Evolutionary conservation across 148 eudicot genomes (phyloP), one percentile per base, ranked within the genome.

Genomic region (Limonium bicolor): DNA sequence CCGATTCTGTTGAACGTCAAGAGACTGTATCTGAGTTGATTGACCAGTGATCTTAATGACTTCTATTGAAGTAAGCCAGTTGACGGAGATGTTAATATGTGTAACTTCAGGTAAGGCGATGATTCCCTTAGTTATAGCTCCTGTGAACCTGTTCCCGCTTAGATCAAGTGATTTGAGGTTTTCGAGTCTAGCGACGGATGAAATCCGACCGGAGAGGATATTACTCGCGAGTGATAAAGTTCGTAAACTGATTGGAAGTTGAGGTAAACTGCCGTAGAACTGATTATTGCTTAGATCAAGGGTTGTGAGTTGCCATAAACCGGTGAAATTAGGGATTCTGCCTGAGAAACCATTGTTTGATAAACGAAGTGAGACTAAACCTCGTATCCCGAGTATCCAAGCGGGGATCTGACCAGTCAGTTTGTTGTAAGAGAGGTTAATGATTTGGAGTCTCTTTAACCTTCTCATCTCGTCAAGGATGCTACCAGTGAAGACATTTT

Each of bases 101-200:
- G 34, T 62, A 13, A 76, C 30, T 50, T 60, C 55, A 1, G 88
- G 88, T 28, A 73, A 46, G 14, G 64, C 53, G 2, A 84, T 60
- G 6, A 76, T 54, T 35, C 53, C 74, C 8, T 55, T 35, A 10
- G 35, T 42, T 41, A 84, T 63, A 13, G 50, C 6, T 0, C 85
- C 88, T 0, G 74, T 63, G 22, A 84, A 60, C 43, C 73, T 65
- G 65, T 84, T 84, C 7, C 68, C 69, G 36, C 88, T 76, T 18
- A 76, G 24, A 18, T 84, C 94, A 23, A 79, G 8, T 32, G 27
- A 14, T 42, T 11, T 40, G 7, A 84, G 58, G 24, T 44, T 48
- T 44, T 20, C 29, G 14, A 84, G 74, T 60, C 51, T 65, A 19
- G 24, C 26, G 14, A 76, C 12, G 1, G 58, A 41, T 28, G 72